Conservation (phyloP, 768 basidiomycete species). For the Pulveroboletus sp. region DNA sequence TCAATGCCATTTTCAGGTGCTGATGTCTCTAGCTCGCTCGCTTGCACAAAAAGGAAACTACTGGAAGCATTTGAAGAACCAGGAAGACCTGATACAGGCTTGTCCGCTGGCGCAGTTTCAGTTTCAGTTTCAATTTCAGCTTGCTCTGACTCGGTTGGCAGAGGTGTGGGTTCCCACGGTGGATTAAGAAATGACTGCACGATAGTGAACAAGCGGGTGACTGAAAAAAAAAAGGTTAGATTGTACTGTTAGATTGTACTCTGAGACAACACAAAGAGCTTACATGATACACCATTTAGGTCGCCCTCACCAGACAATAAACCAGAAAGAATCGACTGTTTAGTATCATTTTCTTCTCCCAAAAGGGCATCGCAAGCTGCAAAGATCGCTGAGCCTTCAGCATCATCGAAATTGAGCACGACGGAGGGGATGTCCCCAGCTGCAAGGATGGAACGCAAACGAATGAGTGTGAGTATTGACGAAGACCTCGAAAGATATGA, state of each 20-base stretch:
- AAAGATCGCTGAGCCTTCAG: slow-evolving; percentile 55
- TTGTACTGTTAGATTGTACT: not conserved
- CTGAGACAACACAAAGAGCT: too few species aligned
- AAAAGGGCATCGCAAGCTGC: slow-evolving; percentile 53
- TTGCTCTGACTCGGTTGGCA: slow-evolving; percentile 12
- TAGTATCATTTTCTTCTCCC: slow-evolving; percentile 50
- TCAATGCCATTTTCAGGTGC: slow-evolving; percentile 52
- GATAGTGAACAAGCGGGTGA: slow-evolving; percentile 59
- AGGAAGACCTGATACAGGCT: slow-evolving; percentile 42
- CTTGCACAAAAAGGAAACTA: slow-evolving; percentile 80
- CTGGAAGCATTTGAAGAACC: slow-evolving; percentile 39
- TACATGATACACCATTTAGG: slow-evolving; percentile 64
- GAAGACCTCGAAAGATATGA: slow-evolving; percentile 41
- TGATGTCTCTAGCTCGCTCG: slow-evolving; percentile 66
- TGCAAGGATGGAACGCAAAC: slow-evolving; percentile 50
- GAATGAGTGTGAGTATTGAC: slow-evolving; percentile 57
- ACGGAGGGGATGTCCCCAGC: slow-evolving; percentile 43
- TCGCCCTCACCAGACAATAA: slow-evolving; percentile 61
- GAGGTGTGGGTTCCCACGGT: slow-evolving; percentile 31
- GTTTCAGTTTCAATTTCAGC: too few species aligned
- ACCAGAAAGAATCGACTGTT: slow-evolving; percentile 49
- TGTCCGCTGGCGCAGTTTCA: slow-evolving; percentile 25
- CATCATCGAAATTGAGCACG: slow-evolving; percentile 42
- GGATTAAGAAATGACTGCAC: slow-evolving; percentile 52
- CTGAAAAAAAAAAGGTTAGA: slow-evolving; percentile 34